phyloP scores from a whole-genome alignment of 2,329 filamentous ascomycete genomes.

The Calonectria pteridis region DNA sequence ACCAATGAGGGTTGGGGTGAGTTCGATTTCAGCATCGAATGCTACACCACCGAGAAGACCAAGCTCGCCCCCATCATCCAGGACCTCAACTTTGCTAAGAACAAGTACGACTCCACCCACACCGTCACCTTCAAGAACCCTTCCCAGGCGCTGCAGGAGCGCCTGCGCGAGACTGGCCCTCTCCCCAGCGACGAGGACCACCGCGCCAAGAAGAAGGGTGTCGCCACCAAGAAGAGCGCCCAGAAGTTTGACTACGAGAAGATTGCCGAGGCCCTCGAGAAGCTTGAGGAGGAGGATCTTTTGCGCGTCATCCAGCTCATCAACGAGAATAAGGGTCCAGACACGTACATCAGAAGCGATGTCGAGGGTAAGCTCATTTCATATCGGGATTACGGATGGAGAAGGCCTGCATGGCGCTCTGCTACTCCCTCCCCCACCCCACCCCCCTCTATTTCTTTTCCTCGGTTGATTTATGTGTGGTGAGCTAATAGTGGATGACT shows the following conservation, averaged over 20 bases:
- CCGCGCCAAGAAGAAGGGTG: constrained; percentile 69
- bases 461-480: constrained; percentile 48
- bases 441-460: constrained; percentile 28
- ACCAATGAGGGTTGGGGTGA: constrained; percentile 98
- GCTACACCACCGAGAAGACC: constrained; percentile 87
- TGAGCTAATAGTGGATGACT: constrained; percentile 52
- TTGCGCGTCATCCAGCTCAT: constrained; percentile 97
- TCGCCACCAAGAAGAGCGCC: constrained; percentile 82
- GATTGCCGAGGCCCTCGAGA: constrained; percentile 90
- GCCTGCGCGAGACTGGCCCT: constrained; percentile 86
- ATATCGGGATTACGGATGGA: neutral
- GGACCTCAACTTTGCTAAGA: constrained; percentile 90
- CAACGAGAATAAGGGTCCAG: constrained; percentile 93
- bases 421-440: neutral
- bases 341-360: constrained; percentile 98
- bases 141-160: constrained; percentile 83
- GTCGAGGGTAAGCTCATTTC: constrained; percentile 79
- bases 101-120: constrained; percentile 87
- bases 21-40: constrained; percentile 92
- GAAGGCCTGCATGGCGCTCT: neutral
- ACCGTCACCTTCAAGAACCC: constrained; percentile 91
- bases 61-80: constrained; percentile 82
- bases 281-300: constrained; percentile 91
- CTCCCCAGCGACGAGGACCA: constrained; percentile 81
- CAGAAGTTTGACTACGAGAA: constrained; percentile 90